Evolutionary conservation across 106 monocot genomes (phyloP).

Genomic region (Vanilla planifolia): DNA sequence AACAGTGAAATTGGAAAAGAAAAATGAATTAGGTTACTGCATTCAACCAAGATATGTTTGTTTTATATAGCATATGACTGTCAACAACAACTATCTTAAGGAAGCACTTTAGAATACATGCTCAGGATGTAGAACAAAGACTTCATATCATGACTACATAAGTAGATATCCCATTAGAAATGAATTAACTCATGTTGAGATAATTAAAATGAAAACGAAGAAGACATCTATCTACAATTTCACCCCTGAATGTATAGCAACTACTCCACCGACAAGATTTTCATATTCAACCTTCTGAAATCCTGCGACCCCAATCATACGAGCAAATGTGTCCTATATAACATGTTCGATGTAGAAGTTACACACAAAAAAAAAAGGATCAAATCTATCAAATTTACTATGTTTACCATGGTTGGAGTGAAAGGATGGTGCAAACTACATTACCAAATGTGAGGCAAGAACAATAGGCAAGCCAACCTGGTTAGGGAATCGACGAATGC

Average conservation of each 20-base stretch:
- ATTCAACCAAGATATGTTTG: too few species aligned
- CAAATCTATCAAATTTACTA: background rate
- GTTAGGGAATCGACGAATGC: constrained; percentile 78
- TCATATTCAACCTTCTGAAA: constrained; percentile 91
- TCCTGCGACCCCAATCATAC: constrained; percentile 76
- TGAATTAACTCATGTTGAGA: too few species aligned
- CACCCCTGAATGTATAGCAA: constrained; percentile 88
- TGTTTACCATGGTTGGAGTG: background rate
- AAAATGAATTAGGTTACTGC: too few species aligned
- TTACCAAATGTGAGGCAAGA: background rate
- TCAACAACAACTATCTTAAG: too few species aligned
- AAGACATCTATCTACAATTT: constrained; percentile 30
- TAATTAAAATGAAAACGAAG: background rate
- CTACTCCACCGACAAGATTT: constrained; percentile 88
- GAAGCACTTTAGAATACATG: too few species aligned
- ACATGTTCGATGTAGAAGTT: background rate
- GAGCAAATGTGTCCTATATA: constrained; percentile 73
- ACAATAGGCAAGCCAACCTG: constrained; percentile 35
- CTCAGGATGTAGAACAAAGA: too few species aligned
- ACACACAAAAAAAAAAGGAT: background rate
- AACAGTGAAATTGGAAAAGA: too few species aligned
- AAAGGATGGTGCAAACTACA: background rate
- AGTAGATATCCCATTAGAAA: too few species aligned
- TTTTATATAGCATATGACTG: too few species aligned
- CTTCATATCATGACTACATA: too few species aligned